phyloP scores from a whole-genome alignment of 345 rosid genomes.

The Populus tremula region DNA sequence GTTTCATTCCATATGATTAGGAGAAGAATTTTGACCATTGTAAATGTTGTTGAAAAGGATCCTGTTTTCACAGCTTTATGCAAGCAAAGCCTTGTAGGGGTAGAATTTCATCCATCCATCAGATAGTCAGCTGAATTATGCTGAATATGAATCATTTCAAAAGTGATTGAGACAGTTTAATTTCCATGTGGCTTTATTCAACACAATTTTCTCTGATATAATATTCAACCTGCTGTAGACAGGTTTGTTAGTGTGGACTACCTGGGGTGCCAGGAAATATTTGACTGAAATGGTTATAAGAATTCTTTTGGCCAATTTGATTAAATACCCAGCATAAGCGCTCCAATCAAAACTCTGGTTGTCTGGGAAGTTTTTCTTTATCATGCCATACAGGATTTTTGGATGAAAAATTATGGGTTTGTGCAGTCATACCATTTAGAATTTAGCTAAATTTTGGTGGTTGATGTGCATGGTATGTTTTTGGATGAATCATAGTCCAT shows the following conservation, averaged over 20 bases:
- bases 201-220: neutral
- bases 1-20: neutral
- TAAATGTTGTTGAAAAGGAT: neutral
- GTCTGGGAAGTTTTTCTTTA: neutral
- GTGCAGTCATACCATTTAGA: neutral
- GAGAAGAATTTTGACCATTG: neutral
- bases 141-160: neutral
- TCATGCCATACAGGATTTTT: neutral
- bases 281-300: neutral
- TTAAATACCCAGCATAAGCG: neutral
- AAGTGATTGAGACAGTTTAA: neutral
- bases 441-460: neutral
- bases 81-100: neutral
- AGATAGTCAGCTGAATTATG: neutral
- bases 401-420: neutral
- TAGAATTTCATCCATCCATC: neutral
- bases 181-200: neutral
- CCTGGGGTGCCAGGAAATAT: neutral
- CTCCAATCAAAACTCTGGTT: neutral
- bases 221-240: neutral
- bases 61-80: neutral
- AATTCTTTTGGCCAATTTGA: neutral
- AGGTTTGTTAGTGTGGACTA: neutral
- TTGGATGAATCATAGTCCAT: neutral
- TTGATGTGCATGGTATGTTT: neutral